phyloP scores from a whole-genome alignment of 371 early-diverging fungal genomes.

The Mortierella sp. region DNA sequence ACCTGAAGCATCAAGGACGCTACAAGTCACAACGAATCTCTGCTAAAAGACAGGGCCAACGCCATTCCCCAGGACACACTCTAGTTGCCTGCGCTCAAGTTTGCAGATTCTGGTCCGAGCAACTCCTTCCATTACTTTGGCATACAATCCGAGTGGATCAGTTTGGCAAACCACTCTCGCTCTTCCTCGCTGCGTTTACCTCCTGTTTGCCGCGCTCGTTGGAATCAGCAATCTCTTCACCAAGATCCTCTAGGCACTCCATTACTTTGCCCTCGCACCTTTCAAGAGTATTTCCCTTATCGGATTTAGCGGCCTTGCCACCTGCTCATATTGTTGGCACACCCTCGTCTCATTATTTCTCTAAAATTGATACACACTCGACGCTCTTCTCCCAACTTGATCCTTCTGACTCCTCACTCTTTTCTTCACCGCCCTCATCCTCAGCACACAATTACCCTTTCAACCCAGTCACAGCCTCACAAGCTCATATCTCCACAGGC shows the following conservation, averaged over 20 bases:
- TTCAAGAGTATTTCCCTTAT: background rate
- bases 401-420: background rate
- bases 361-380: background rate
- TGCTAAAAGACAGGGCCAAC: no score
- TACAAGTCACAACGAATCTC: no score
- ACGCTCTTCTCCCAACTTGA: background rate
- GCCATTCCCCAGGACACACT: background rate
- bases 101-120: slow-evolving; percentile 22
- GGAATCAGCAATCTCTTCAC: slow-evolving; percentile 3
- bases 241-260: background rate
- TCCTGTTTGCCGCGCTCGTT: background rate
- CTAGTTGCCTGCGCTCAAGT: slow-evolving; percentile 20
- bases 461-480: background rate
- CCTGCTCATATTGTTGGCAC: background rate
- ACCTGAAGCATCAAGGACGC: no score
- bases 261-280: background rate
- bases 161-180: slow-evolving; percentile 2
- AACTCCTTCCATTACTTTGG: slow-evolving; percentile 20
- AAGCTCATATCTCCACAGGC: slow-evolving; percentile 9
- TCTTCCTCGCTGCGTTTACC: slow-evolving; percentile 2
- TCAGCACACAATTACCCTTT: background rate
- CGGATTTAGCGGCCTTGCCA: background rate
- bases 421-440: background rate
- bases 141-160: slow-evolving; percentile 16
- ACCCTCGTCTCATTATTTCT: background rate